Percentiles rank a stretch among this genome's conserved stretches.
Evolutionary conservation across 352 stramenopile species (phyloP).

Genomic region (Globisporangium paroecandrum): DNA sequence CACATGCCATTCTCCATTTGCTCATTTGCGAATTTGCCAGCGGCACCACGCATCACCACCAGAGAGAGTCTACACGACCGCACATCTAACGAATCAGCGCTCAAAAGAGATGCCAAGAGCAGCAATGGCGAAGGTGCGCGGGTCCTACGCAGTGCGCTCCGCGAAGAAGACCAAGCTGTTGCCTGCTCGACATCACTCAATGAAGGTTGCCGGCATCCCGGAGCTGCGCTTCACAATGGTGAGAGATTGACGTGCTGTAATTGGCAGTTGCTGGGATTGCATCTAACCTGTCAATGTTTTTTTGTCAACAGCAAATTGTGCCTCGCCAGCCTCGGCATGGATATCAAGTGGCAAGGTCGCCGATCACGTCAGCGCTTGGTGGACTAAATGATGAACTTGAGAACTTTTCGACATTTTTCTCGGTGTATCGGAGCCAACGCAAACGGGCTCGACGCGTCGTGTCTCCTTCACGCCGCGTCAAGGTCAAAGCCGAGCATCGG

Average conservation of each 20-base stretch:
- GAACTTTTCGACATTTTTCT: background rate
- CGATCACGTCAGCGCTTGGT: background rate
- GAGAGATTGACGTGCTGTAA: background rate
- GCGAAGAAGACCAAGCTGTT: constrained; percentile 1
- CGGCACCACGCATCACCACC: background rate
- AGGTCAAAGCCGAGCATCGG: background rate
- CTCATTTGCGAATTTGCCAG: constrained; percentile 14
- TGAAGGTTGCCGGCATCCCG: background rate
- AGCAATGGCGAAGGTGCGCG: constrained; percentile 2
- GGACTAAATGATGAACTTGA: background rate
- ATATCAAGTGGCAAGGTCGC: background rate
- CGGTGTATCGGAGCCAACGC: background rate
- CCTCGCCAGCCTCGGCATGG: background rate
- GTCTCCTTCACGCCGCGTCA: background rate
- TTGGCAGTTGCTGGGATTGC: background rate
- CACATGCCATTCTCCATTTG: background rate
- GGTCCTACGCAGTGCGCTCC: constrained; percentile 1
- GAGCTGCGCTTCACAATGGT: constrained; percentile 9
- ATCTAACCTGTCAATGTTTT: background rate
- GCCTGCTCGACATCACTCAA: background rate
- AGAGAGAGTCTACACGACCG: background rate
- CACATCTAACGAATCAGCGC: background rate
- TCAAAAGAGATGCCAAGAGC: background rate
- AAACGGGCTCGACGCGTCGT: constrained; percentile 4
- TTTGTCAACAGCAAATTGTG: constrained; percentile 4